These are phyloP conservation scores for Ascochyta lentis DNA, from an alignment of 2,329 filamentous ascomycete genomes.

Conservation along the genomic window DNA sequence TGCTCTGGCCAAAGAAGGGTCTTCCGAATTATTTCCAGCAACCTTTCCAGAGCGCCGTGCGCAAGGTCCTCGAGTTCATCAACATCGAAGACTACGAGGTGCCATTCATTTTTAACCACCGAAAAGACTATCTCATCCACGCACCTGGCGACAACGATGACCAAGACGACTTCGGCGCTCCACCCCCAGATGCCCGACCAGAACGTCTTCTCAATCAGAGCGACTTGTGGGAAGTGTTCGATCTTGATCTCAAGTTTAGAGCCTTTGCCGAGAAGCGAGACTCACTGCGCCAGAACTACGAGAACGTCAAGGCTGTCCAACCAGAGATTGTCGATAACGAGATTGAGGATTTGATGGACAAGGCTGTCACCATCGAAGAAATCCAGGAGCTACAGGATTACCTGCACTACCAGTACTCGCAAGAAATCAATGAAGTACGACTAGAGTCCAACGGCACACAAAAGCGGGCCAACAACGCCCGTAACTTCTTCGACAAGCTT, in stretches of 20 bases:
- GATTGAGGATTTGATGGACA: constrained; percentile 81
- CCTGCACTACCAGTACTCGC: constrained; percentile 89
- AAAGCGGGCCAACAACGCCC: constrained; percentile 81
- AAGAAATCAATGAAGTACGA: constrained; percentile 81
- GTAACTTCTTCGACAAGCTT: constrained; percentile 81
- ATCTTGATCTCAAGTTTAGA: constrained; percentile 93
- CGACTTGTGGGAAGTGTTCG: constrained; percentile 93
- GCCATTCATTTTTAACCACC: constrained; percentile 96
- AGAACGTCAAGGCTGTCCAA: constrained; percentile 68
- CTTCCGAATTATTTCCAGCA: constrained; percentile 74
- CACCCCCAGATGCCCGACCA: constrained; percentile 74
- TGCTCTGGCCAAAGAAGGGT: constrained; percentile 87
- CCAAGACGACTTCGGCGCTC: constrained; percentile 69
- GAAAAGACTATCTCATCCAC: constrained; percentile 96
- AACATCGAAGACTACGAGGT: constrained; percentile 94
- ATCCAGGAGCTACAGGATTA: constrained; percentile 97
- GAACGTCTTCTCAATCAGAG: constrained; percentile 91
- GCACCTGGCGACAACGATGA: constrained; percentile 69
- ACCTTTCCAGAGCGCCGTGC: constrained; percentile 86
- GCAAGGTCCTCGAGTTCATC: constrained; percentile 93
- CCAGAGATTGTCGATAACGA: constrained; percentile 72
- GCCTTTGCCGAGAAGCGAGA: constrained; percentile 92
- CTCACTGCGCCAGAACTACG: constrained; percentile 78
- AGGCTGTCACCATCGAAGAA: constrained; percentile 88
- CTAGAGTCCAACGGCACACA: constrained; percentile 71